Evolutionary conservation across 495 filamentous ascomycete species (phyloP), one percentile per base, ranked within the genome.

Genomic region (Aspergillus coremiiformis): DNA sequence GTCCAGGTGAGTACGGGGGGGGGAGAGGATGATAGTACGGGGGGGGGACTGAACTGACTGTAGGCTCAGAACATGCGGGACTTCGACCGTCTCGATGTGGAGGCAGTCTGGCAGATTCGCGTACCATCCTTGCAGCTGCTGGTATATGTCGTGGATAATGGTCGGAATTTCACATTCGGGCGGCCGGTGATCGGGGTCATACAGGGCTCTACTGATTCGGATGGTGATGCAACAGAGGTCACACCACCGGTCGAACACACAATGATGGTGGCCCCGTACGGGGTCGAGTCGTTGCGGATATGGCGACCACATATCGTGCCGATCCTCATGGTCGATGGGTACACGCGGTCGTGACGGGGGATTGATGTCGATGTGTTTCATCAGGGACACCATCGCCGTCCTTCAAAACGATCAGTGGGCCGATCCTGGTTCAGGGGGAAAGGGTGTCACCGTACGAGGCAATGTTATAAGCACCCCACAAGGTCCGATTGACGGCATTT

Each of bases 381-480:
- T 58, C 35, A 61, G 42, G 33, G 54, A 58, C 22, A 56, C 53
- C 33, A 62, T 53, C 44, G 60, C 52, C 52, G 59, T 62, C 11
- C 63, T 66, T 33, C 7, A 7, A 1, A 27, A 17, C n/a, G n/a
- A 35, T 27, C 20, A 37, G 27, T 61, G 37, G 59, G 53, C 46
- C 33, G 24, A 41, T 24, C 19, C 9, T 37, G 21, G 43, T 32
- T 30, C 24, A 20, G 22, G 23, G 15, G 10, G 20, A n/a, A n/a
- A n/a, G 39, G 14, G 10, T 44, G 14, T 41, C n/a, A 15, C 49
- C 62, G 44, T 53, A 71, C 68, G 61, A 50, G 11, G 54, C 56
- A 42, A 71, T 44, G 54, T 61, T 61, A 49, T 66, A 71, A 10
- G 60, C 43, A 15, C 68, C 68, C 66, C 66, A 72, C 0, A 72